A percentile compares a stretch with the other conserved stretches of the same genome.
phyloP scores from a whole-genome alignment of 805 yeast genomes.

The Priceomyces fermenticarens region DNA sequence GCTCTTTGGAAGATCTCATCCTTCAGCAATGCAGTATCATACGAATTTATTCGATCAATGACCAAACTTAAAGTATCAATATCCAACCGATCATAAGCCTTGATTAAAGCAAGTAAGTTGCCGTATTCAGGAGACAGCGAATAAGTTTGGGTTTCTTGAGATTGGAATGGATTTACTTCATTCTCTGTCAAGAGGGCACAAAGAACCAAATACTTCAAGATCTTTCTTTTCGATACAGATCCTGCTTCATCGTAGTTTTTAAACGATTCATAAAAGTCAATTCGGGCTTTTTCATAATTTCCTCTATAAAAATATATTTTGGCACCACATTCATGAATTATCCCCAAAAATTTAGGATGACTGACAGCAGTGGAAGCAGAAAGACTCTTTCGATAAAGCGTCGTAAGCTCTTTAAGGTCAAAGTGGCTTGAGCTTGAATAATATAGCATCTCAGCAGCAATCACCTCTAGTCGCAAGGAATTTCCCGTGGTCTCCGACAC shows the following conservation, averaged over 20 bases:
- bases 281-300: slow-evolving; percentile 57
- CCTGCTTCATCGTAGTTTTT: slow-evolving; percentile 46
- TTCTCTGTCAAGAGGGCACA: slow-evolving; percentile 62
- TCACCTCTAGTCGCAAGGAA: slow-evolving; percentile 55
- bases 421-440: slow-evolving; percentile 36
- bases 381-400: slow-evolving; percentile 44
- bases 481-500: slow-evolving; percentile 45
- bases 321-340: slow-evolving; percentile 77
- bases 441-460: slow-evolving; percentile 63
- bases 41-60: slow-evolving; percentile 13
- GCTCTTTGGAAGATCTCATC: slow-evolving; percentile 33
- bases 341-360: slow-evolving; percentile 72
- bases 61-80: slow-evolving; percentile 17
- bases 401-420: slow-evolving; percentile 37
- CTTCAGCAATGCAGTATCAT: slow-evolving; percentile 21
- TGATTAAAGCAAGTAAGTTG: slow-evolving; percentile 24
- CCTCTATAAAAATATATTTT: slow-evolving; percentile 58
- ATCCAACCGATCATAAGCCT: slow-evolving; percentile 29
- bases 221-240: slow-evolving; percentile 45
- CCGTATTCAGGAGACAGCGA: slow-evolving; percentile 25
- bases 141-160: slow-evolving; percentile 66
- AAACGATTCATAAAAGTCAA: slow-evolving; percentile 56
- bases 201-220: slow-evolving; percentile 60
- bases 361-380: slow-evolving; percentile 60
- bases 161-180: slow-evolving; percentile 67